Evolutionary conservation across 805 yeast species (phyloP).

Genomic region (Starmerella gropengiesseri): DNA sequence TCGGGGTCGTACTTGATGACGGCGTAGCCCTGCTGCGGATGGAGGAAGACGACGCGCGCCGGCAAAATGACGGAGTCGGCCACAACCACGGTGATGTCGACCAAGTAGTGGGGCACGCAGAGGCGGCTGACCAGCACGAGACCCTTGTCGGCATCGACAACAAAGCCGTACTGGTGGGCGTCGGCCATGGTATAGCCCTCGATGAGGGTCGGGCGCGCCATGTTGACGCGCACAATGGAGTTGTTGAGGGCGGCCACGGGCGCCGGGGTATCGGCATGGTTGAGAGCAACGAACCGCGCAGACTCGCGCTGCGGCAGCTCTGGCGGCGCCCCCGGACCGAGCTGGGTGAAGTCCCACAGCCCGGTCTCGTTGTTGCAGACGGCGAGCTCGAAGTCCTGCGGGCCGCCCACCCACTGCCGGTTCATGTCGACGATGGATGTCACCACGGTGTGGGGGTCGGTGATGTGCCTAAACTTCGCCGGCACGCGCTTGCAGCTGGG

Average conservation of each 20-base stretch:
- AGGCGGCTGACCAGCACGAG: slow-evolving; percentile 68
- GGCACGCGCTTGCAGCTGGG: slow-evolving; percentile 70
- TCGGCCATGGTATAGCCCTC: slow-evolving; percentile 63
- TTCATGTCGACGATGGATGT: slow-evolving; percentile 61
- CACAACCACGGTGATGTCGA: slow-evolving; percentile 64
- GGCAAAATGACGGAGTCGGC: slow-evolving; percentile 80
- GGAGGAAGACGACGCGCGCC: slow-evolving; percentile 69
- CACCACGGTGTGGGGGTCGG: slow-evolving; percentile 66
- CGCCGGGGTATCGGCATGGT: slow-evolving; percentile 43
- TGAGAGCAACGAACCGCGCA: slow-evolving; percentile 42
- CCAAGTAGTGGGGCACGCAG: slow-evolving; percentile 69
- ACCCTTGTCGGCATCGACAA: slow-evolving; percentile 71
- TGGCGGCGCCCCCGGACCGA: slow-evolving; percentile 50
- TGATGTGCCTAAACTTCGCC: slow-evolving; percentile 60
- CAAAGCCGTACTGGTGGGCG: slow-evolving; percentile 61
- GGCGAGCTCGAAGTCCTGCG: slow-evolving; percentile 55
- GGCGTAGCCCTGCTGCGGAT: slow-evolving; percentile 80
- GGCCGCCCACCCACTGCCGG: slow-evolving; percentile 56
- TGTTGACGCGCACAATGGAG: slow-evolving; percentile 54
- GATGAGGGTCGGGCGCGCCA: slow-evolving; percentile 54
- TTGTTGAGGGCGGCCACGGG: slow-evolving; percentile 13
- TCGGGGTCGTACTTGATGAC: slow-evolving; percentile 71
- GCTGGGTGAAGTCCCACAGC: slow-evolving; percentile 43
- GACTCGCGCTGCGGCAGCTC: slow-evolving; percentile 41
- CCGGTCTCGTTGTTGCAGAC: slow-evolving; percentile 46